Percentiles rank a stretch among this genome's conserved stretches.
These are phyloP conservation scores for Ballota nigra DNA, from an alignment of 257 asterid genomes.

Conservation along the genomic window DNA sequence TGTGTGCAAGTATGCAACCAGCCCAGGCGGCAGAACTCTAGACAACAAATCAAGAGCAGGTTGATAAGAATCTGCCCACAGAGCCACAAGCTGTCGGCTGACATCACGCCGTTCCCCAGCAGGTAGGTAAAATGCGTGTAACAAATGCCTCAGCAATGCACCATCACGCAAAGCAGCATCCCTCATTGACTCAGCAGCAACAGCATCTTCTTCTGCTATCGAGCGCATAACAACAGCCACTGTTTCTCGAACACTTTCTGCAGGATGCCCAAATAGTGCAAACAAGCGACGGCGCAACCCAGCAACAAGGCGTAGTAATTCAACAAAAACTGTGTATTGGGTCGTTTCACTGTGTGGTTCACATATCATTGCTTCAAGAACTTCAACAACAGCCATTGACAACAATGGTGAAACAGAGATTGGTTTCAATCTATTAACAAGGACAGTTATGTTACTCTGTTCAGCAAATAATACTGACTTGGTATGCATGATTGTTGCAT, in stretches of 20 bases:
- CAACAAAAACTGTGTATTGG: constrained; percentile 91
- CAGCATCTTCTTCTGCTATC: constrained; percentile 99
- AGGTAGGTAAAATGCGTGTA: constrained; percentile 92
- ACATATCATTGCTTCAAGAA: constrained; percentile 95
- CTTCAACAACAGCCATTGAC: constrained; percentile 94
- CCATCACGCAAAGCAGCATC: constrained; percentile 99
- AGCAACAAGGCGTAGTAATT: constrained; percentile 89
- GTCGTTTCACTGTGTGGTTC: constrained; percentile 97
- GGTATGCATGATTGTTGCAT: constrained; percentile 92
- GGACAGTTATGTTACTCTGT: constrained; percentile 67
- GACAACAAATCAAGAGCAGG: constrained; percentile 95
- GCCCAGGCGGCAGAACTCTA: constrained; percentile 98
- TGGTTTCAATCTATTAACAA: constrained; percentile 89
- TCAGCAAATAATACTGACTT: constrained; percentile 87
- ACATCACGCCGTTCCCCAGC: constrained; percentile 95
- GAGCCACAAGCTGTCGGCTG: constrained; percentile 98
- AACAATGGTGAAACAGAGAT: constrained; percentile 87
- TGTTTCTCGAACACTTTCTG: constrained; percentile 90
- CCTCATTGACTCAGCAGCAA: constrained; percentile 99
- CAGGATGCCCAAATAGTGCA: constrained; percentile 97
- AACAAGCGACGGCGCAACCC: constrained; percentile 96
- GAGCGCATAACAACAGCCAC: constrained; percentile 98
- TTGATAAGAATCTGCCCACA: constrained; percentile 99
- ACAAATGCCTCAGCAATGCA: constrained; percentile 89
- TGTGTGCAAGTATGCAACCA: constrained; percentile 95